A percentile compares a stretch with the other conserved stretches of the same genome.
These are phyloP conservation scores for Cyclocybe cylindracea DNA, from an alignment of 768 basidiomycete species.

Conservation along the genomic window DNA sequence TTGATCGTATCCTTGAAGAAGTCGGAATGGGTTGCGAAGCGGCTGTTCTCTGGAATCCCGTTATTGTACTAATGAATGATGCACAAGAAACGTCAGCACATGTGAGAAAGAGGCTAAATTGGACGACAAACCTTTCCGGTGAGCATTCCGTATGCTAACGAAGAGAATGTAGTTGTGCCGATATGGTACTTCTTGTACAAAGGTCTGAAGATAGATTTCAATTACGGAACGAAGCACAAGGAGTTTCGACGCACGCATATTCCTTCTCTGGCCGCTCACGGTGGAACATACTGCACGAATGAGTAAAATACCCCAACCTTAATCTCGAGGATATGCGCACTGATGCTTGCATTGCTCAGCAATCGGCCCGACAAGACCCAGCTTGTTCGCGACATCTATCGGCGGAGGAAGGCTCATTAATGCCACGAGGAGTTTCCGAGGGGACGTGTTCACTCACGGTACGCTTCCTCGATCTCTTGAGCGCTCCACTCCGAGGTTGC, in stretches of 20 bases:
- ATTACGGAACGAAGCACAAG: not conserved
- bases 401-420: not conserved
- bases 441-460: constrained; percentile 37
- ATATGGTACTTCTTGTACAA: constrained; percentile 67
- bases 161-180: constrained; percentile 76
- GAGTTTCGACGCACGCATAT: constrained; percentile 48
- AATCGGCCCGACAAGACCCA: constrained; percentile 67
- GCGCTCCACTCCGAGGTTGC: constrained; percentile 79
- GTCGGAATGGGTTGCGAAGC: constrained; percentile 55
- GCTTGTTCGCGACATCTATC: constrained; percentile 62
- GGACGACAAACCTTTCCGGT: constrained; percentile 62
- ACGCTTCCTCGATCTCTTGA: constrained; percentile 65
- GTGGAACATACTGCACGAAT: constrained; percentile 60
- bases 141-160: constrained; percentile 69
- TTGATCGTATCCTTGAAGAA: constrained; percentile 58
- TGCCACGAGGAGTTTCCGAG: not conserved
- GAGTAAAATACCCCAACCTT: not conserved
- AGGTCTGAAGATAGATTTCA: constrained; percentile 31
- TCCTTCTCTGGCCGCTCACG: constrained; percentile 82
- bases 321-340: constrained; percentile 29
- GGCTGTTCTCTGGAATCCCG: constrained; percentile 74
- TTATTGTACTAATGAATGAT: constrained; percentile 57
- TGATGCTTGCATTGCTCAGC: constrained; percentile 77
- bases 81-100: not conserved
- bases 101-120: not conserved